Base-by-base conservation (phyloP, 129 eudicot species). In the Mikania micrantha region DNA sequence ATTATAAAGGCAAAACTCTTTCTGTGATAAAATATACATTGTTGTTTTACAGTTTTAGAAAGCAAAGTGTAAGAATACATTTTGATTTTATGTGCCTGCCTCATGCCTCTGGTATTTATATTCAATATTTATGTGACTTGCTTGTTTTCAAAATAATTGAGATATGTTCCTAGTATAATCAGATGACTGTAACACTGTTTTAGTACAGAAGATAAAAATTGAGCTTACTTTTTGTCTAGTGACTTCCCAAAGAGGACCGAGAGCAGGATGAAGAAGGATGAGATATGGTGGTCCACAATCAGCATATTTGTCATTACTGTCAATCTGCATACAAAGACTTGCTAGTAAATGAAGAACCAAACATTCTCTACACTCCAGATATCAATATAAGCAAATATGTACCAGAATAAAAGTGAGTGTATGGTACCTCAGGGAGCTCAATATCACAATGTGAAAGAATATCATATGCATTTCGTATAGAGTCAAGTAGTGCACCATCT, bases 161-260 rank as follows among this genome's bases (percentile, higher is more conserved):
- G 25, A 62, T 32, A 38, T 56, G 65, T 25, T 54, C 19, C 39
- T 54, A 32, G 60, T 32, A 59, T 57, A 42, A 31, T 40, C 45
- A 41, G 19, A 17, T 58, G 31, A 32, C 35, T 48, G 38, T 36
- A 21, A 36, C 38, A 60, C 28, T 49, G 22, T 22, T 63, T 47
- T 6, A 11, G 19, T 64, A 74, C 35, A 53, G 27, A 17, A 39
- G 45, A 66, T 20, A 28, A 36, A 42, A 74, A 38, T 63, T 10
- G 64, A 69, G 60, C 74, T 77, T 75, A 93, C 99, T 79, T 93
- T 93, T 78, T 93, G 96, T 62, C 99, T 86, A 54, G 92, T 86
- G 78, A 93, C 84, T 79, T 89, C 95, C 99, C 96, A 93, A 2
- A 93, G 86, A 41, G 99, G 99, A 53, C 99, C 99, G 1, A 93